Evolutionary conservation across 345 rosid genomes (phyloP).

Genomic region (Salix viminalis): DNA sequence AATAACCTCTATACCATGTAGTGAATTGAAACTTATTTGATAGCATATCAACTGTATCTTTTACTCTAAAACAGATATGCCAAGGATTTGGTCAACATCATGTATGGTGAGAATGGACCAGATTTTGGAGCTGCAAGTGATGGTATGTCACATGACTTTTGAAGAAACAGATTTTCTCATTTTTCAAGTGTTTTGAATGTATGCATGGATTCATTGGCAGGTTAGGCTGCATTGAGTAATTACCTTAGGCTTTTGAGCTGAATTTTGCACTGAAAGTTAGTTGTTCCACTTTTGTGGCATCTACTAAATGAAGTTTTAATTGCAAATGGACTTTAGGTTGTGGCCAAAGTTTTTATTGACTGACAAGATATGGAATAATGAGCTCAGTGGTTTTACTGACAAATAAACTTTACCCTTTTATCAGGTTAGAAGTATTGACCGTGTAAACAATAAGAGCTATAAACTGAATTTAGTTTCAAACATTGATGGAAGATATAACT

Average conservation of each 20-base stretch:
- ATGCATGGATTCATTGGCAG: background rate
- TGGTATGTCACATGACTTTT: slow-evolving; percentile 42
- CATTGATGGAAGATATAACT: background rate
- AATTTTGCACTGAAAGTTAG: background rate
- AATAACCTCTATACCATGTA: background rate
- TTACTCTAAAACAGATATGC: slow-evolving; percentile 63
- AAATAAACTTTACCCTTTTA: background rate
- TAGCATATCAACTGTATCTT: slow-evolving; percentile 13
- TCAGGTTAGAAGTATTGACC: background rate
- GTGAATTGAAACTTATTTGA: slow-evolving; percentile 7
- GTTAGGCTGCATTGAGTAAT: background rate
- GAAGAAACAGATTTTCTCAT: background rate
- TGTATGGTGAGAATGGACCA: slow-evolving; percentile 79
- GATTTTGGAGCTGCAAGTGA: slow-evolving; percentile 98
- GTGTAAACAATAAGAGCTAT: background rate
- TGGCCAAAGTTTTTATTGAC: background rate
- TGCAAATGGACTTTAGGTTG: background rate
- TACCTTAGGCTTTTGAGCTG: background rate
- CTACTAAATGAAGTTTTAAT: background rate
- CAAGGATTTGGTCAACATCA: slow-evolving; percentile 72
- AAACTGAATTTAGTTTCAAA: background rate
- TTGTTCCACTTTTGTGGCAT: background rate
- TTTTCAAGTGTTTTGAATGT: background rate
- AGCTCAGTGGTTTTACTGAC: background rate
- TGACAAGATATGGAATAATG: background rate